Base-by-base conservation (phyloP, 768 basidiomycete species). In the Boletus vinaceobasis region DNA sequence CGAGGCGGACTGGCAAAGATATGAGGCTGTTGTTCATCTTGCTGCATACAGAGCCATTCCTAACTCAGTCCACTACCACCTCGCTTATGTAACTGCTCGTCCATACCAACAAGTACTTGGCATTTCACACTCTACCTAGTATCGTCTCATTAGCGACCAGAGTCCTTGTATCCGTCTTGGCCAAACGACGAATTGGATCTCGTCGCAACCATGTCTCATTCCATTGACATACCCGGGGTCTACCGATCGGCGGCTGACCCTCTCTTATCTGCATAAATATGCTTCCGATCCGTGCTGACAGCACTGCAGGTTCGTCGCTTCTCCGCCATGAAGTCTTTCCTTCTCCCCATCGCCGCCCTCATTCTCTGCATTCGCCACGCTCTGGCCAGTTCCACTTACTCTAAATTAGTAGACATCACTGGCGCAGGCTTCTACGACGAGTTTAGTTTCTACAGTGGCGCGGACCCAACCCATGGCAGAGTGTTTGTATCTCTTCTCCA, bases 381-480 rank as follows among this genome's bases (percentile, higher is more conserved):
- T 32, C 31, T 56, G 2, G 53, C 62, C 2, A 21, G 39, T 33
- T 15, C 46, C 23, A 48, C 46, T 49, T 64, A 64, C 29, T 32
- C 45, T 0, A 61, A 56, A 26, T 53, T 32, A 10, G 77, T 83
- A 57, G 80, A 75, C 52, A 71, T 76, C 61, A 64, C 71, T 14
- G 85, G 85, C 33, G 49, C 64, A 38, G 71, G 64, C 19, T 86
- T 88, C 60, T 74, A 80, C 53, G 67, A 70, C 35, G 65, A 73
- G 5, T 87, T 87, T 61, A 57, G 64, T 5, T 77, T 76, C 60
- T 62, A 82, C 60, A 72, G 73, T 19, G 77, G 81, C 38, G 15
- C 78, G 1, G 86, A 87, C 61, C 85, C 86, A 5, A 87, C 86
- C 7, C 74, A 85, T 57, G 86, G 86, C 29, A 75, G 85, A 49